Evolutionary conservation across 73 alveolate genomes (phyloP).

Genomic region (Halteria grandinella): DNA sequence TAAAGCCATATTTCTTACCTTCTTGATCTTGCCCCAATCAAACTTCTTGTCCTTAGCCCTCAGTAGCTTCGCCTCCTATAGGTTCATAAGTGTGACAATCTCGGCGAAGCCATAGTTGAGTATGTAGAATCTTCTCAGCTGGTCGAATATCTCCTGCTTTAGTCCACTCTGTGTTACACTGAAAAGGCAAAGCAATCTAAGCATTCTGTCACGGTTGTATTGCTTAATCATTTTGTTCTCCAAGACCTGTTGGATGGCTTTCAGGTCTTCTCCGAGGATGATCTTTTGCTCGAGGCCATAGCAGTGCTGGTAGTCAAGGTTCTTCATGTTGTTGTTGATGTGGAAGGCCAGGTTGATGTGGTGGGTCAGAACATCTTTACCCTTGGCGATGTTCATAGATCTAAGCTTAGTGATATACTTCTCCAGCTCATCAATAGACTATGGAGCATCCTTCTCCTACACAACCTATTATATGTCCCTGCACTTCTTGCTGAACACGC

Average conservation of each 20-base stretch:
- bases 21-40: constrained; percentile 65
- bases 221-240: constrained; percentile 60
- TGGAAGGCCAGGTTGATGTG: constrained; percentile 67
- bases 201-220: constrained; percentile 36
- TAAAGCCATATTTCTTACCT: constrained; percentile 6
- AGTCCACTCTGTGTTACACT: constrained; percentile 63
- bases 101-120: constrained; percentile 63
- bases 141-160: constrained; percentile 49
- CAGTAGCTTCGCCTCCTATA: constrained; percentile 45
- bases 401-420: constrained; percentile 54
- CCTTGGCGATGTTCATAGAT: constrained; percentile 61
- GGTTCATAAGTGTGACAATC: constrained; percentile 52
- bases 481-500: constrained; percentile 53
- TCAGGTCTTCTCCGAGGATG: constrained; percentile 56
- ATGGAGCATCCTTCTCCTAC: constrained; percentile 62
- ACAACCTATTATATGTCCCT: constrained; percentile 52
- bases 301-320: constrained; percentile 48
- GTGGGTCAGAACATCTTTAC: constrained; percentile 58
- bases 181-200: constrained; percentile 48
- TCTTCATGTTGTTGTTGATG: constrained; percentile 39
- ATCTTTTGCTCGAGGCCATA: constrained; percentile 53
- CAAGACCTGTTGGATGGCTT: constrained; percentile 18
- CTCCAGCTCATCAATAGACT: constrained; percentile 63
- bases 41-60: constrained; percentile 46
- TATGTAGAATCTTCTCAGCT: constrained; percentile 46